Conservation (phyloP, 192 early-diverging fungal genomes). For the Paraglomus brasilianum region DNA sequence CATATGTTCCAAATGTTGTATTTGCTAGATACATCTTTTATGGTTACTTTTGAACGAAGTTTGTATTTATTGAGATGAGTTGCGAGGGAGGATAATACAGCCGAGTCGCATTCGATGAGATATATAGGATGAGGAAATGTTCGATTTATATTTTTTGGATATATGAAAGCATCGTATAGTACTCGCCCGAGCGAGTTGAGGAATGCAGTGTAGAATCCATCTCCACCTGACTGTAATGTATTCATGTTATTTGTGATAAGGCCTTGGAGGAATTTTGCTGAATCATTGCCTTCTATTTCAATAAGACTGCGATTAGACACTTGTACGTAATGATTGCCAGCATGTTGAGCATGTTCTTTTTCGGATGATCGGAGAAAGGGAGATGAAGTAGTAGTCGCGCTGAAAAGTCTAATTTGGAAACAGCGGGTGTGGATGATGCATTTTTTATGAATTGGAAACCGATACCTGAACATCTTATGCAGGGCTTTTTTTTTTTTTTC, state of each 20-base stretch:
- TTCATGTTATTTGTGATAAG: conserved; percentile 88
- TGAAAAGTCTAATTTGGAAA: not conserved
- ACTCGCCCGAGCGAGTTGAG: conserved; percentile 84
- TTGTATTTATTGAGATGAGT: conserved; percentile 74
- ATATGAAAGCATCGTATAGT: conserved; percentile 87
- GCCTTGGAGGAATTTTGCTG: conserved; percentile 86
- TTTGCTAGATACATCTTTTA: conserved; percentile 64
- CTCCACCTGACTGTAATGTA: conserved; percentile 62
- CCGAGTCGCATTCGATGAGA: conserved; percentile 76
- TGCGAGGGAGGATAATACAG: conserved; percentile 48
- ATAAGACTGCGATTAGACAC: conserved; percentile 60
- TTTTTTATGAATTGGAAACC: no score
- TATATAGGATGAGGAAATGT: conserved; percentile 68
- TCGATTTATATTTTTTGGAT: conserved; percentile 61
- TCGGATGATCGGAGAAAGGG: not conserved
- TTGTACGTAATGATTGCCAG: conserved; percentile 42
- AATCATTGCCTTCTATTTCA: conserved; percentile 69
- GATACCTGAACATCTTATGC: no score
- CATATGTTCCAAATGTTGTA: conserved; percentile 74
- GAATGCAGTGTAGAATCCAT: conserved; percentile 79
- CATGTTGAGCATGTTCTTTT: conserved; percentile 3
- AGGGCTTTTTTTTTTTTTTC: no score
- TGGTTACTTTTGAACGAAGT: conserved; percentile 72
- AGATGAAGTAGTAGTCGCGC: not conserved
- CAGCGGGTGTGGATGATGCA: no score